Evolutionary conservation across 257 asterid species (phyloP), one percentile per base, ranked within the genome.

Genomic region (Solanum rostratum): DNA sequence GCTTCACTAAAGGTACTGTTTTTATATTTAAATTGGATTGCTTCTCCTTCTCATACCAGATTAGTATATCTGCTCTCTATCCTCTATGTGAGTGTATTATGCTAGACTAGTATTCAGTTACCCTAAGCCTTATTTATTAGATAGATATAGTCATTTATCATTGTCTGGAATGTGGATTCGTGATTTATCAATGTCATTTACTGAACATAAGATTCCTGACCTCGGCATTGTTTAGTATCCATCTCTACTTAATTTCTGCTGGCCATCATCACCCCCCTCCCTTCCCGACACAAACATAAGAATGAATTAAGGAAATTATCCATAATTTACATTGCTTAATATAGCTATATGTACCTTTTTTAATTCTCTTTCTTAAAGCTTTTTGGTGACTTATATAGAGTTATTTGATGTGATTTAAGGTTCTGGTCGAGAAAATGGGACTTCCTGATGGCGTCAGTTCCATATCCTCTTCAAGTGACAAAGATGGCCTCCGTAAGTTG

Each of bases 351-450:
- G 22, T 27, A 22, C n/a, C 7, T 46, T 24, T 16, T 18, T 10
- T 37, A 1, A 8, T 10, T 78, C 29, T n/a, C 82, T 78, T 50
- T 78, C 41, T 78, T 50, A 50, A 78, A 10, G 27, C 63, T 50
- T 50, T 24, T 11, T 13, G 43, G 16, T 50, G 63, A 78, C 39
- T 83, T 59, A 50, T 66, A 66, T 70, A 66, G 79, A 83, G 79
- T 55, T 53, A 29, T 10, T 46, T 84, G 85, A 80, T 71, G 29
- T 87, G 85, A 50, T 81, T 85, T 68, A 90, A 97, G 99, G 98
- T 97, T 91, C 88, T 97, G 89, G 99, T 91, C 63, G 99, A 97
- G 92, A 97, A 97, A 90, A 95, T 97, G 98, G 99, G 98, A 54
- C 96, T 91, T 86, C 95, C 99, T 76, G 83, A 74, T 59, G 97